Evolutionary conservation across 441 rosid species (phyloP), one percentile per base, ranked within the genome.

Genomic region (Erodium texanum): DNA sequence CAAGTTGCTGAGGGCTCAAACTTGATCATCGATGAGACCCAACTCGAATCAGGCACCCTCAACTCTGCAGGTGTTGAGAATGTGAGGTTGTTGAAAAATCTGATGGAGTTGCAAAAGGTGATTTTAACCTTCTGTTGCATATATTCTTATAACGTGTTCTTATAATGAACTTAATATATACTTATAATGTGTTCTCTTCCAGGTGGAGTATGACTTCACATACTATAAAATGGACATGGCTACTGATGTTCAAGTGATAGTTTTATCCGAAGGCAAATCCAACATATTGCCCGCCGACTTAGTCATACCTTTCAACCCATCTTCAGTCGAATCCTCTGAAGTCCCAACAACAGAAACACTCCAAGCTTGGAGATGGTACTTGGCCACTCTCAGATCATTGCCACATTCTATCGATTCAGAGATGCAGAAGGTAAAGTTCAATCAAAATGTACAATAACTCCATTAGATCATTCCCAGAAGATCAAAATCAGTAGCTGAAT

Each of bases 1-100:
- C 99, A 93, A 87, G 80, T 88, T 65, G 84, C 96, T 56, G 95
- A 91, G 66, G 89, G 93, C 43, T 82, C 97, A 5, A 95, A 89
- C 79, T 72, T 91, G 79, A 83, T 76, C 23, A 68, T 93, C 27
- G 92, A 93, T 50, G 97, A 93, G 85, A 87, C 89, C 67, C 83
- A 76, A 63, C 79, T 93, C 76, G 84, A 86, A 70, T 71, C 82
- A 27, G 97, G 98, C 62, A 84, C 85, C 48, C 90, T 93, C 73
- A 83, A 86, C 71, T 79, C 96, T 62, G 77, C 70, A 24, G 97
- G 97, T 64, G 78, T 93, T 68, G 95, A 83, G 74, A 93, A 91
- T 78, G 83, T 84, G 15, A 77, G 80, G 67, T 74, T 85, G 80
- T 86, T 93, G 62, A 91, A 89, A 80, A 76, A 73, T 78, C 86